Percentiles rank a stretch among this genome's conserved stretches.
Conservation (phyloP, 83 land plant species). For the Picea abies region DNA sequence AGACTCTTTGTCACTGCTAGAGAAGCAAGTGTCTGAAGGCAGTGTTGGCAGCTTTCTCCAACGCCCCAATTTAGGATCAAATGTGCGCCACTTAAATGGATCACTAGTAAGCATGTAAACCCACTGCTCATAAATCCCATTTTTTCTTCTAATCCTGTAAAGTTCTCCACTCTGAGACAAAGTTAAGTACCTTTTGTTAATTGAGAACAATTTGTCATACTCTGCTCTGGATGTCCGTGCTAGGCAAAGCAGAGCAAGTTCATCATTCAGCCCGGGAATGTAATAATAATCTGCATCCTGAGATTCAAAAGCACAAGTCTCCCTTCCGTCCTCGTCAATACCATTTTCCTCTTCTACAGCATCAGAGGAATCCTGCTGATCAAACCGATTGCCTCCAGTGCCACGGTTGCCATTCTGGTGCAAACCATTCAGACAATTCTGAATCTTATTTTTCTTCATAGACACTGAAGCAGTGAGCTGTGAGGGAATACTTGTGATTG, state of each 20-base stretch:
- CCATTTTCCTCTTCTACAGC: too few relatives aligned
- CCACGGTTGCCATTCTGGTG: too few relatives aligned
- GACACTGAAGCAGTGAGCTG: too few relatives aligned
- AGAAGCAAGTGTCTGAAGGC: slow-evolving; percentile 36
- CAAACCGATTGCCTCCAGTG: too few relatives aligned
- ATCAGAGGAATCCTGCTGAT: too few relatives aligned
- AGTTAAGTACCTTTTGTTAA: slow-evolving; percentile 28
- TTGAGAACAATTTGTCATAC: slow-evolving; percentile 27
- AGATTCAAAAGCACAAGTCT: slow-evolving; percentile 18
- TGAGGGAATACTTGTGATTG: too few relatives aligned
- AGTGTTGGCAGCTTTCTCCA: slow-evolving; percentile 34
- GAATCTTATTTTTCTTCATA: too few relatives aligned
- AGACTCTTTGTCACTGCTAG: slow-evolving; percentile 39
- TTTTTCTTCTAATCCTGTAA: slow-evolving; percentile 31
- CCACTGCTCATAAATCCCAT: slow-evolving; percentile 35
- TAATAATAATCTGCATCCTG: slow-evolving; percentile 55
- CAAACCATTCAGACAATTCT: too few relatives aligned
- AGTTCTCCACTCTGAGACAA: slow-evolving; percentile 44
- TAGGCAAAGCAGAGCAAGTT: slow-evolving; percentile 34
- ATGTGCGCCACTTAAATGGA: slow-evolving; percentile 30
- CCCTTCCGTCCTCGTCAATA: too few relatives aligned
- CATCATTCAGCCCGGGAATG: slow-evolving; percentile 32
- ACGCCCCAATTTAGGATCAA: slow-evolving; percentile 27
- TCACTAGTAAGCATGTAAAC: slow-evolving; percentile 44
- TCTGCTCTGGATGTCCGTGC: slow-evolving; percentile 40